These are phyloP conservation scores for Trichoderma gracile DNA, from an alignment of 2,329 filamentous ascomycete species.

Conservation along the genomic window DNA sequence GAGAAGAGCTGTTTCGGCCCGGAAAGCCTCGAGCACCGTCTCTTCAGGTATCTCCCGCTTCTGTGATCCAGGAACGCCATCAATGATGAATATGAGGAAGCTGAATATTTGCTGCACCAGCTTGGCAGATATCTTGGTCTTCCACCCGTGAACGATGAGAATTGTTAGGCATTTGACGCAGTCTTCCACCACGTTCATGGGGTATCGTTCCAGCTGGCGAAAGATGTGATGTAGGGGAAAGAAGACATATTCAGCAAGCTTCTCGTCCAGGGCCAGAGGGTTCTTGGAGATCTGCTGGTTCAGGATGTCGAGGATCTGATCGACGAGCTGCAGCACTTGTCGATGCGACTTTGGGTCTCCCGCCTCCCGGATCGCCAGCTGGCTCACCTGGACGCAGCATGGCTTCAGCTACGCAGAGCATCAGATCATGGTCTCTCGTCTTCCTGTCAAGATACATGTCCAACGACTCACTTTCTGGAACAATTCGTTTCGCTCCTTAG, in stretches of 20 bases:
- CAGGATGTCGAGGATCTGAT: slow-evolving; percentile 50
- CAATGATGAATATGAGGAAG: slow-evolving; percentile 77
- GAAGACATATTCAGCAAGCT: slow-evolving; percentile 91
- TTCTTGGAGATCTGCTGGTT: slow-evolving; percentile 47
- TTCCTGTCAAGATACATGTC: not conserved
- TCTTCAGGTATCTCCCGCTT: slow-evolving; percentile 65
- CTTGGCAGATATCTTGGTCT: slow-evolving; percentile 65
- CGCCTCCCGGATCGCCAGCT: slow-evolving; percentile 53
- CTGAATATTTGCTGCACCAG: slow-evolving; percentile 84
- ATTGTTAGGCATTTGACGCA: slow-evolving; percentile 73
- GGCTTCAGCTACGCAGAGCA: slow-evolving; percentile 57
- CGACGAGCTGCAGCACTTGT: slow-evolving; percentile 49
- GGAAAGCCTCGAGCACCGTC: slow-evolving; percentile 68
- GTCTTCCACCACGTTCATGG: slow-evolving; percentile 71
- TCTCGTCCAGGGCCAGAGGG: slow-evolving; percentile 65
- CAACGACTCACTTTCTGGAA: slow-evolving; percentile 39
- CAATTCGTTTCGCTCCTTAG: slow-evolving; percentile 38
- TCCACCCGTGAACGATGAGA: slow-evolving; percentile 79
- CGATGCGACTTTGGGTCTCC: slow-evolving; percentile 45
- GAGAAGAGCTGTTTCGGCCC: slow-evolving; percentile 68
- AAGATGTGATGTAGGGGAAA: slow-evolving; percentile 89
- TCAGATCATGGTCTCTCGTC: slow-evolving; percentile 10
- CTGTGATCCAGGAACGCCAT: slow-evolving; percentile 62
- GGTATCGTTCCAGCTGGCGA: slow-evolving; percentile 69
- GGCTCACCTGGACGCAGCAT: slow-evolving; percentile 60